These are phyloP conservation scores for Cucurbita maxima DNA, from an alignment of 306 rosid genomes.

Conservation along the genomic window DNA sequence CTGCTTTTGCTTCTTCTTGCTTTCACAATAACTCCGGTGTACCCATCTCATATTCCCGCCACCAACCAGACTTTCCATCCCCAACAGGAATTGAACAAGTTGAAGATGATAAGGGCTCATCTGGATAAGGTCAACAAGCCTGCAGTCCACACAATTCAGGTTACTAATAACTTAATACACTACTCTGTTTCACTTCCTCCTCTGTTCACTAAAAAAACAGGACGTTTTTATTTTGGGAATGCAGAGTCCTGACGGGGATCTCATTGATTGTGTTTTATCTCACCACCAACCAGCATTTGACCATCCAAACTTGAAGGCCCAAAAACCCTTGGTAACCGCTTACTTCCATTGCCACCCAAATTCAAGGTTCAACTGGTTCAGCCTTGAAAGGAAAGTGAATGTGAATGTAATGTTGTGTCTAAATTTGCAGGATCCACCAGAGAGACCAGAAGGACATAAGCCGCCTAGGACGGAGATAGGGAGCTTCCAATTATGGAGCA, in stretches of 20 bases:
- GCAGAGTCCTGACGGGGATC: constrained; percentile 47
- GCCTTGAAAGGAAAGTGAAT: not conserved
- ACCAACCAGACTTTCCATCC: constrained; percentile 10
- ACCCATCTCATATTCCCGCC: not conserved
- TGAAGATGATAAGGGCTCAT: constrained; percentile 2
- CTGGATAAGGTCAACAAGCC: constrained; percentile 10
- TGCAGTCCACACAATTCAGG: constrained; percentile 9
- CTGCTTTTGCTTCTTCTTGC: constrained; percentile 3
- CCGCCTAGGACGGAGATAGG: not conserved
- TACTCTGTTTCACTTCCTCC: not conserved
- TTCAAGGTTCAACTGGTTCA: not conserved
- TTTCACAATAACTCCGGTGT: not conserved
- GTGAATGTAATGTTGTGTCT: not conserved
- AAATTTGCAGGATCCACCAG: constrained; percentile 8
- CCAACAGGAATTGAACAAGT: constrained; percentile 1
- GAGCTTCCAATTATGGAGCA: constrained; percentile 10
- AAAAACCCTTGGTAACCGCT: constrained; percentile 7
- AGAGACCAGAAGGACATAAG: constrained; percentile 10
- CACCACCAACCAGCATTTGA: constrained; percentile 91
- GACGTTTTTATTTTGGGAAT: too few species aligned
- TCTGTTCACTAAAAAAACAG: not conserved
- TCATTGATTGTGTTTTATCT: constrained; percentile 70
- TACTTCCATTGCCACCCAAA: not conserved
- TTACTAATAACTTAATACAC: not conserved
- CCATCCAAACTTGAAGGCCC: constrained; percentile 61